Conservation (phyloP, 1,284 basidiomycete genomes). For the Leccinum griseonigrum region DNA sequence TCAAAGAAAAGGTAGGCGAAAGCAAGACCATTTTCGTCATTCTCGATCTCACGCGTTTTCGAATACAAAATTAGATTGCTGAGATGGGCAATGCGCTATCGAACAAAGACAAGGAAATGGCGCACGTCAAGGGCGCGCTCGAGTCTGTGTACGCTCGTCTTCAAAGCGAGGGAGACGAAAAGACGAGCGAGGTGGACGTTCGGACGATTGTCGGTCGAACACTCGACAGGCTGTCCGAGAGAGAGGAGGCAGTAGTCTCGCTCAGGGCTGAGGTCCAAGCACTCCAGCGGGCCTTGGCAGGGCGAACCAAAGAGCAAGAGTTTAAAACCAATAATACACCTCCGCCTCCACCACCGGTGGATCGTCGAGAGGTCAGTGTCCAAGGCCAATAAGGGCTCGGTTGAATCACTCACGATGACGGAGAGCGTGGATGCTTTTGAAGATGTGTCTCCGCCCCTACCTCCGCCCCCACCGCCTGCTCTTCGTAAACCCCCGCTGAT, state of each 20-base stretch:
- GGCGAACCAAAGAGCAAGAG: slow-evolving; percentile 64
- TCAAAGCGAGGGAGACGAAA: slow-evolving; percentile 49
- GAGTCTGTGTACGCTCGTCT: slow-evolving; percentile 84
- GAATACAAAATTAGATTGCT: slow-evolving; percentile 40
- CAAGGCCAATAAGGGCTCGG: slow-evolving; percentile 18
- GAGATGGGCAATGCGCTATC: slow-evolving; percentile 51
- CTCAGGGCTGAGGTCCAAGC: slow-evolving; percentile 53
- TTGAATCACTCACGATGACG: background rate
- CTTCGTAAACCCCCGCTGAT: slow-evolving; percentile 13
- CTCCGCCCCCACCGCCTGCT: slow-evolving; percentile 6
- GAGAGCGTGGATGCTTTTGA: slow-evolving; percentile 5
- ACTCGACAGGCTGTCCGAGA: slow-evolving; percentile 69
- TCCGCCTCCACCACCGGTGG: slow-evolving; percentile 54
- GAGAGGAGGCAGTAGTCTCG: slow-evolving; percentile 63
- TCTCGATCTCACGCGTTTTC: slow-evolving; percentile 1
- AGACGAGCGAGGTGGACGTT: slow-evolving; percentile 58
- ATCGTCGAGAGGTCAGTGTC: slow-evolving; percentile 21
- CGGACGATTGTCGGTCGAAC: slow-evolving; percentile 68
- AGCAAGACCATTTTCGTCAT: background rate
- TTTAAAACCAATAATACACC: slow-evolving; percentile 68
- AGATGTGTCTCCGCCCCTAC: slow-evolving; percentile 9
- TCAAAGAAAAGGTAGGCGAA: slow-evolving; percentile 61
- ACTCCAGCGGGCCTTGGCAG: slow-evolving; percentile 50
- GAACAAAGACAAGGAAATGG: slow-evolving; percentile 69
- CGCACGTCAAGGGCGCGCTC: slow-evolving; percentile 78